Percentiles rank a stretch among this genome's conserved stretches.
Conservation (phyloP, 176 grass and related monocot genomes). For the Raddia distichophylla region DNA sequence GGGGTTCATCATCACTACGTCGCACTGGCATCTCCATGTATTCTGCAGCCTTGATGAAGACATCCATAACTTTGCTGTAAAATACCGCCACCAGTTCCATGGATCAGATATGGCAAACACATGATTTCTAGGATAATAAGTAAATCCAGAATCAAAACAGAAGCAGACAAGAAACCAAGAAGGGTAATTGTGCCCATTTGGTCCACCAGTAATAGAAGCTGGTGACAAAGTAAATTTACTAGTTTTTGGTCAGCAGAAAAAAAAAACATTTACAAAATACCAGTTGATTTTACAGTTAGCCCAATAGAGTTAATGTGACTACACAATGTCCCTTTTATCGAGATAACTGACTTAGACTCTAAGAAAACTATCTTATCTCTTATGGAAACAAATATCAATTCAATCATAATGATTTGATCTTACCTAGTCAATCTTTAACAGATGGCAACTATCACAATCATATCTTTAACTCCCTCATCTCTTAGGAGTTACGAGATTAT, state of each 20-base stretch:
- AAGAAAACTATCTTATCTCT: no score
- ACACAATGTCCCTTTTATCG: background rate
- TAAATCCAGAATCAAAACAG: constrained; percentile 13
- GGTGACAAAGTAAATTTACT: constrained; percentile 14
- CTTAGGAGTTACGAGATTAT: no score
- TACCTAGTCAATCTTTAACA: no score
- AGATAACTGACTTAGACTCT: no score
- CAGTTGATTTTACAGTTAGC: background rate
- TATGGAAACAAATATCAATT: no score
- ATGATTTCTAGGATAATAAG: background rate
- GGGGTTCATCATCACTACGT: constrained; percentile 92
- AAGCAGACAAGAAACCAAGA: background rate
- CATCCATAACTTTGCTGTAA: constrained; percentile 98
- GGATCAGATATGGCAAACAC: constrained; percentile 27
- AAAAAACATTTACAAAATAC: background rate
- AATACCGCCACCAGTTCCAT: constrained; percentile 24
- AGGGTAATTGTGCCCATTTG: background rate
- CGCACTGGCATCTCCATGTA: constrained; percentile 98
- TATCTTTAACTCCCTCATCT: no score
- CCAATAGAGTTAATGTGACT: background rate
- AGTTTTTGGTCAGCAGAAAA: background rate
- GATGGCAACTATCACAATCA: no score
- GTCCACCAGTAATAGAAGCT: constrained; percentile 8
- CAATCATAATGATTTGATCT: no score
- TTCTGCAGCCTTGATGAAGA: constrained; percentile 98